These are phyloP conservation scores for Cornus controversa DNA, from an alignment of 148 eudicot genomes.

Conservation along the genomic window DNA sequence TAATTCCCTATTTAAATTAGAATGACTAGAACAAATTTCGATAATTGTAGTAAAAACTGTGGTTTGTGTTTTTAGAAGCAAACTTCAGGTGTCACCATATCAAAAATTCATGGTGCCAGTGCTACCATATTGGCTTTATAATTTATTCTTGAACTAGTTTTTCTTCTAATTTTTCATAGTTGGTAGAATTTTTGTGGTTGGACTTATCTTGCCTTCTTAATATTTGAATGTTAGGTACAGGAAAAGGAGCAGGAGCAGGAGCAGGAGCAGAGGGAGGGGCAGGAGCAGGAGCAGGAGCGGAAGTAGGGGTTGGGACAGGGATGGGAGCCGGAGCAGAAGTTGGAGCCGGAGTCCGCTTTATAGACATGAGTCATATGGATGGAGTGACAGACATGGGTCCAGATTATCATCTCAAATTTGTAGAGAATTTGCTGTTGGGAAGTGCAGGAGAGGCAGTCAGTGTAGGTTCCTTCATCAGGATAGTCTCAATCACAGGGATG, in stretches of 20 bases:
- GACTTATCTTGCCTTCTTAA: slow-evolving; percentile 1
- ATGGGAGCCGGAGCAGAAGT: slow-evolving; percentile 30
- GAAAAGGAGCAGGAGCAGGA: not conserved
- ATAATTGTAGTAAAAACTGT: not conserved
- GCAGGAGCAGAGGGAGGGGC: not conserved
- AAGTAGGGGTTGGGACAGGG: slow-evolving; percentile 20
- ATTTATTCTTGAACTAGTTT: not conserved
- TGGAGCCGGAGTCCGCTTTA: slow-evolving; percentile 48
- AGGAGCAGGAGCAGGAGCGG: slow-evolving; percentile 10
- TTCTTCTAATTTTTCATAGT: not conserved
- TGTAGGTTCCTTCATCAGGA: slow-evolving; percentile 66
- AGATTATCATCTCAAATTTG: slow-evolving; percentile 42
- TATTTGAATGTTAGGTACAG: slow-evolving; percentile 5
- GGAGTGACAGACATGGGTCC: slow-evolving; percentile 38
- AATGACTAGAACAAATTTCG: not conserved
- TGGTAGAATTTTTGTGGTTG: not conserved
- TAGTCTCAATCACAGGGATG: slow-evolving; percentile 30
- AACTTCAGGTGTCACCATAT: not conserved
- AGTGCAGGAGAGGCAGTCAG: slow-evolving; percentile 58
- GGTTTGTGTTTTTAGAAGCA: not conserved
- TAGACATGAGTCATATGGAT: slow-evolving; percentile 38
- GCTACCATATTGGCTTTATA: not conserved
- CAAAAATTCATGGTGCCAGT: not conserved
- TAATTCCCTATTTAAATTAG: not conserved
- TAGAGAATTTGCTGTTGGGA: slow-evolving; percentile 63